Base-by-base conservation (phyloP, 495 filamentous ascomycete species). In the Xylaria telfairii region DNA sequence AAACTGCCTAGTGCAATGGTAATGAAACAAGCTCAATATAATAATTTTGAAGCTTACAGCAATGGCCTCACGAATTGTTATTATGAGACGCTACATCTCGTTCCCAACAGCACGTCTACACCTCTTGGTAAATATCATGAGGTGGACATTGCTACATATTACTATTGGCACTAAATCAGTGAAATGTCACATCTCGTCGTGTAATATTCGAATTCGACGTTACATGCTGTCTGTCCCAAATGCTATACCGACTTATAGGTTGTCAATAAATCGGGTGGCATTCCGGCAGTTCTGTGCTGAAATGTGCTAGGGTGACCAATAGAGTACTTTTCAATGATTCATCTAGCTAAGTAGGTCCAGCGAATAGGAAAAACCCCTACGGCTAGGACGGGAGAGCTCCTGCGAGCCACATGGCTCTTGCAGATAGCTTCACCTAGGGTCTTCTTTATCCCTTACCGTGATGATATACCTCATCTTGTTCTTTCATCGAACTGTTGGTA, bases 281-380 rank as follows among this genome's bases (percentile, higher is more conserved):
- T 30, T 12, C 51, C 28, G 51, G 28, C 46, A 49, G 5, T 49
- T 47, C 46, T 49, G n/a, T 24, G n/a, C 46, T 21, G 19, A 24
- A 21, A 21, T n/a, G 51, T 47, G 15, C 30, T 54, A 26, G 51
- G 24, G 9, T 3, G 30, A 26, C 56, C 28, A 59, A 59, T 59
- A 59, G 56, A 59, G 32, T 19, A 19, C 30, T 37, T 34, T 59
- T 19, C 10, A 37, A 59, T 57, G 56, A 59, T 59, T 59, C 56
- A 59, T 37, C 30, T 59, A 34, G 32, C 30, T 59, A 21, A 49
- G 46, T 8, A 21, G 24, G 24, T 49, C 1, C 7, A 10, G 46
- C 46, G 46, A 49, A 49, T 49, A 49, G 15, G 51, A 30, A 26
- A 53, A 53, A 12, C 24, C 24, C 49, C 12, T 41, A 41, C 39